Percentiles rank a stretch among this genome's conserved stretches.
Conservation (phyloP, 1,284 basidiomycete genomes). For the Mrakiaceae sp. region DNA sequence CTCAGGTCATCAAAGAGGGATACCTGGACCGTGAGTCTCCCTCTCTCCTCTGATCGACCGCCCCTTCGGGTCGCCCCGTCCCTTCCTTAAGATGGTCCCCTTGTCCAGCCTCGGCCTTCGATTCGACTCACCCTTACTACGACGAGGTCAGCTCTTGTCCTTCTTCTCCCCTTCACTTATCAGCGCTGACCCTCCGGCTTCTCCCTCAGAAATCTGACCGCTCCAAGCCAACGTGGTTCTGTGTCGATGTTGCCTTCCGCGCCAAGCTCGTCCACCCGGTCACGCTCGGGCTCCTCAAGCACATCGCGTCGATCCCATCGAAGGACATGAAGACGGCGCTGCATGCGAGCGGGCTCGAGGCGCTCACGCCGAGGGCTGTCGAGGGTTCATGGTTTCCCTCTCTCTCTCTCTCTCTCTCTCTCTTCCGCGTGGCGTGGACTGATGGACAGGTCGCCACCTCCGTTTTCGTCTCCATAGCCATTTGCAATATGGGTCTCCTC, state of each 20-base stretch:
- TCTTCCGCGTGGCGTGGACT: not conserved
- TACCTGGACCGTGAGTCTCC: constrained; percentile 69
- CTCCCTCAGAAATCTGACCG: constrained; percentile 55
- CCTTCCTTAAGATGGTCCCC: constrained; percentile 39
- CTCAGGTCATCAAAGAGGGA: constrained; percentile 63
- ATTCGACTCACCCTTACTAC: constrained; percentile 71
- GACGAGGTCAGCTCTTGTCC: constrained; percentile 48
- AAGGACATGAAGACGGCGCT: constrained; percentile 44
- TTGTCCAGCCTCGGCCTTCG: not conserved
- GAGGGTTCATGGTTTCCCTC: constrained; percentile 41
- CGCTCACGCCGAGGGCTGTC: constrained; percentile 42
- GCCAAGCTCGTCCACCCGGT: constrained; percentile 60
- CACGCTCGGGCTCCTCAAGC: constrained; percentile 62
- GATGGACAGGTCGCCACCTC: constrained; percentile 23
- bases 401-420: not conserved
- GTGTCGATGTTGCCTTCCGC: constrained; percentile 73
- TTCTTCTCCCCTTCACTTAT: not conserved
- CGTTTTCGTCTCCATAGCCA: constrained; percentile 23
- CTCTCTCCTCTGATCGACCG: not conserved
- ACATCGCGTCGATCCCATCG: constrained; percentile 40
- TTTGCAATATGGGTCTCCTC: constrained; percentile 65
- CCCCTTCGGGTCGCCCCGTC: not conserved
- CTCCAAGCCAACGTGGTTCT: constrained; percentile 77
- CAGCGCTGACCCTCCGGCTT: not conserved
- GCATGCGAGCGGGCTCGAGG: constrained; percentile 50